Conservation (phyloP, 2,329 filamentous ascomycete genomes). For the Apiospora saccharicola region DNA sequence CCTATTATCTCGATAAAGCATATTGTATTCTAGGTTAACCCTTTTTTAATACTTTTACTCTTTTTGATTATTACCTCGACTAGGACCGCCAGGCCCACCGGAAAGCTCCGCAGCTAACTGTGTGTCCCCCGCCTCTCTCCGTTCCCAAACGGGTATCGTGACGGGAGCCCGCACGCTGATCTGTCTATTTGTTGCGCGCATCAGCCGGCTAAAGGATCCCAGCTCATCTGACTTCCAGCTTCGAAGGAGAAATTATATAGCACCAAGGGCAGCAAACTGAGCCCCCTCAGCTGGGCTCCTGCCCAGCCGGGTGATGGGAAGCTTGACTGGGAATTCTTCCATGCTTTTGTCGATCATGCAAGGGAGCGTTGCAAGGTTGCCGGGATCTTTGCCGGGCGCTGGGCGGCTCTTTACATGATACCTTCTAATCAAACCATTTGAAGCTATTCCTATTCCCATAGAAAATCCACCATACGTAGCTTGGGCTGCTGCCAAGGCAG, state of each 20-base stretch:
- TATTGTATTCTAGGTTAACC: background rate
- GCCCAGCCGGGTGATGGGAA: constrained; percentile 19
- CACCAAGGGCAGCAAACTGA: background rate
- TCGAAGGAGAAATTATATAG: background rate
- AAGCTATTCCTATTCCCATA: constrained; percentile 9
- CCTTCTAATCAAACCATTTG: background rate
- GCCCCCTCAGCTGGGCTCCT: background rate
- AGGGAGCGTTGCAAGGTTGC: background rate
- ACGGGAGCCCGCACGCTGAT: background rate
- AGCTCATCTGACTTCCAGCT: background rate
- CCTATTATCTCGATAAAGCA: background rate
- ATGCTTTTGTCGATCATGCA: constrained; percentile 12
- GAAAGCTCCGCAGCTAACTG: constrained; percentile 4
- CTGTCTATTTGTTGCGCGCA: background rate
- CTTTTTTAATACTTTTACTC: background rate
- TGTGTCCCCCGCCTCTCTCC: constrained; percentile 7
- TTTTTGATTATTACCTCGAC: background rate
- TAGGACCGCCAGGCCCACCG: background rate
- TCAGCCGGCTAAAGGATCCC: constrained; percentile 8
- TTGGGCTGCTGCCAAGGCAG: constrained; percentile 17
- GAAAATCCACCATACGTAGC: constrained; percentile 6
- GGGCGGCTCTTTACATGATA: constrained; percentile 5
- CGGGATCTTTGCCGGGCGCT: constrained; percentile 2
- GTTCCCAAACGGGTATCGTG: constrained; percentile 10
- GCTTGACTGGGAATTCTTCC: constrained; percentile 11